Conservation (phyloP, 2,329 filamentous ascomycete species). For the Verruconis gallopava region DNA sequence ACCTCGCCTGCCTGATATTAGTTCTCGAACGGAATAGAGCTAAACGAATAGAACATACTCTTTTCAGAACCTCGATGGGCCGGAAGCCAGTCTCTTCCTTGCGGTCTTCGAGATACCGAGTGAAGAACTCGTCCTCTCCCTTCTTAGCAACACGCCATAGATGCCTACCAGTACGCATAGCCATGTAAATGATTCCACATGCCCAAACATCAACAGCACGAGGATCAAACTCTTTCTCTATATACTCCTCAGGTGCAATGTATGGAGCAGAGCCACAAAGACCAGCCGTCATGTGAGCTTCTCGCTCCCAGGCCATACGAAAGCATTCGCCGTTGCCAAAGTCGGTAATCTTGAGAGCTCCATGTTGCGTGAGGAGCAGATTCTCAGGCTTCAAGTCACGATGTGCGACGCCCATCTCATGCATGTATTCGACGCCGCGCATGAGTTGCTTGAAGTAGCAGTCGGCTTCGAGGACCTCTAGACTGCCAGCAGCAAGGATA, state of each 20-base stretch:
- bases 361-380: constrained; percentile 80
- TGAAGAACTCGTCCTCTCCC: constrained; percentile 95
- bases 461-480: constrained; percentile 85
- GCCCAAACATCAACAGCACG: constrained; percentile 98
- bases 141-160: constrained; percentile 95
- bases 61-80: constrained; percentile 87
- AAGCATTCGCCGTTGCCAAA: constrained; percentile 99
- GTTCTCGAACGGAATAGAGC: no score
- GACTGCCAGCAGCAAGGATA: constrained; percentile 78
- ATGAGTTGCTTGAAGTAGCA: constrained; percentile 99
- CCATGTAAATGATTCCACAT: constrained; percentile 98
- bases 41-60: constrained; percentile 51
- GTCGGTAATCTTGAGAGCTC: constrained; percentile 92
- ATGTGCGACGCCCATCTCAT: constrained; percentile 98
- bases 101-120: constrained; percentile 81
- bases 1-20: constrained; percentile 87
- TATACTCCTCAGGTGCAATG: constrained; percentile 93
- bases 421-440: constrained; percentile 97
- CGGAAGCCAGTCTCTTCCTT: constrained; percentile 92
- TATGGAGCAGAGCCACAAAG: constrained; percentile 95
- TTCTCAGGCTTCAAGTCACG: constrained; percentile 96
- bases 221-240: constrained; percentile 90
- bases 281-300: constrained; percentile 95
- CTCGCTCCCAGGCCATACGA: constrained; percentile 98
- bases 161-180: constrained; percentile 92